These are phyloP conservation scores for Hemisphaericaspora lyxosophila DNA, from an alignment of 1,139 yeast genomes.

Conservation along the genomic window DNA sequence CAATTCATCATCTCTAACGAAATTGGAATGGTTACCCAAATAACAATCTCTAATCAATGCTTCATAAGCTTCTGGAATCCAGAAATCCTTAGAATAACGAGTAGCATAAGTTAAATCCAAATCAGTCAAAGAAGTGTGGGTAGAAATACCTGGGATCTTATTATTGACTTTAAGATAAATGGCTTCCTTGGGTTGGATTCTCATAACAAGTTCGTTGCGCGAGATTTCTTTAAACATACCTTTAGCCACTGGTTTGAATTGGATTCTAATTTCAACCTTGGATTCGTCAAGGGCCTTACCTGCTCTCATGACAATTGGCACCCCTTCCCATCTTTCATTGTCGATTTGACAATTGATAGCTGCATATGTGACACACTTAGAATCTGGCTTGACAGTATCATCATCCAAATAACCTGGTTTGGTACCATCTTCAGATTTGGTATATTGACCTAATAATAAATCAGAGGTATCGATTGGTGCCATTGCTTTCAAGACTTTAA, in stretches of 20 bases:
- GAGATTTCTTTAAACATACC: slow-evolving; percentile 83
- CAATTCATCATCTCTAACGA: slow-evolving; percentile 96
- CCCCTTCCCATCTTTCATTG: slow-evolving; percentile 98
- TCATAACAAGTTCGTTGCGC: slow-evolving; percentile 88
- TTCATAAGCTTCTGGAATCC: slow-evolving; percentile 98
- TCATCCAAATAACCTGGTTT: slow-evolving; percentile 94
- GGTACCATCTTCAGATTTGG: slow-evolving; percentile 76
- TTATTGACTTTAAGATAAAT: slow-evolving; percentile 88
- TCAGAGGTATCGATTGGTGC: slow-evolving; percentile 65
- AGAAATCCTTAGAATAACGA: slow-evolving; percentile 77
- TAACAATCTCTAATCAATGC: slow-evolving; percentile 88
- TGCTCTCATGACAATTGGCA: slow-evolving; percentile 92
- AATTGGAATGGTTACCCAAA: slow-evolving; percentile 92
- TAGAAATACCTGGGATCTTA: slow-evolving; percentile 88
- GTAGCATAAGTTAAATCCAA: slow-evolving; percentile 82
- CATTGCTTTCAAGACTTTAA: slow-evolving; percentile 82
- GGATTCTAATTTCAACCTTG: slow-evolving; percentile 92
- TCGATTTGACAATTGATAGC: slow-evolving; percentile 75
- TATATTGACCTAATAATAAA: slow-evolving; percentile 85
- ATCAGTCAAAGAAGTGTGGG: slow-evolving; percentile 80
- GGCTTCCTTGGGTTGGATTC: slow-evolving; percentile 94
- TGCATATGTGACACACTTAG: slow-evolving; percentile 90
- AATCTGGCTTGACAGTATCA: slow-evolving; percentile 77
- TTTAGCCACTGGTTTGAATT: slow-evolving; percentile 80
- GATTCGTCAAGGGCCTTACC: slow-evolving; percentile 94